phyloP scores from a whole-genome alignment of 2,329 filamentous ascomycete species.

The Sporothrix curviconia region DNA sequence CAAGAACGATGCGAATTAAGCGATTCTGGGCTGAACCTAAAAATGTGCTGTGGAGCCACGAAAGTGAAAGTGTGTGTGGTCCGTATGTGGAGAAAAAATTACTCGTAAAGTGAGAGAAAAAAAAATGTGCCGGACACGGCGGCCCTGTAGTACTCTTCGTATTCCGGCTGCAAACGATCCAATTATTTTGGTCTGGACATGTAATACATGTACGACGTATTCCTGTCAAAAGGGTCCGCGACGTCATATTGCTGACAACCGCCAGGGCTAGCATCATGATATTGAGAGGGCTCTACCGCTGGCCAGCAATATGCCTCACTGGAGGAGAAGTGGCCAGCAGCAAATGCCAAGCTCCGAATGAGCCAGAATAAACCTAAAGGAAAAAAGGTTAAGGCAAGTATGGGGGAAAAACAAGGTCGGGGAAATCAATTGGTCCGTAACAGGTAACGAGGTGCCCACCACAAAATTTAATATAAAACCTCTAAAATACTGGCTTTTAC shows the following conservation, averaged over 20 bases:
- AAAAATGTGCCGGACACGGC: background rate
- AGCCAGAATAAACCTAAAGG: background rate
- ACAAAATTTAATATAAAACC: constrained; percentile 4
- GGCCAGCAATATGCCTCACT: too few species aligned
- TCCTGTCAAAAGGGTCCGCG: too few species aligned
- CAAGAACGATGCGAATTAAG: constrained; percentile 4
- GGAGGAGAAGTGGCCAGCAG: background rate
- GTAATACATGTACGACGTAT: too few species aligned
- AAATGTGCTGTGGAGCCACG: background rate
- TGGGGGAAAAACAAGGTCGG: constrained; percentile 5
- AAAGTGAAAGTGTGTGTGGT: constrained; percentile 1
- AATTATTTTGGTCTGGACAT: too few species aligned
- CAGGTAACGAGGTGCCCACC: background rate
- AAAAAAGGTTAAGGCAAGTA: constrained; percentile 2
- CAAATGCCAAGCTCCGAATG: background rate
- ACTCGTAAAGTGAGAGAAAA: background rate
- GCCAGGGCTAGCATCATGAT: background rate
- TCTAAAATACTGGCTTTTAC: background rate
- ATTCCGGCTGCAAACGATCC: too few species aligned
- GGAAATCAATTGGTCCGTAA: constrained; percentile 6
- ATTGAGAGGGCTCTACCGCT: too few species aligned
- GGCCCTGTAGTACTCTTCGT: background rate
- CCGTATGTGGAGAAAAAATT: background rate
- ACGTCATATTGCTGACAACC: too few species aligned
- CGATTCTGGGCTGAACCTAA: constrained; percentile 7